These are phyloP conservation scores for Colletotrichum sp. DNA, from an alignment of 2,329 filamentous ascomycete species.

Conservation along the genomic window DNA sequence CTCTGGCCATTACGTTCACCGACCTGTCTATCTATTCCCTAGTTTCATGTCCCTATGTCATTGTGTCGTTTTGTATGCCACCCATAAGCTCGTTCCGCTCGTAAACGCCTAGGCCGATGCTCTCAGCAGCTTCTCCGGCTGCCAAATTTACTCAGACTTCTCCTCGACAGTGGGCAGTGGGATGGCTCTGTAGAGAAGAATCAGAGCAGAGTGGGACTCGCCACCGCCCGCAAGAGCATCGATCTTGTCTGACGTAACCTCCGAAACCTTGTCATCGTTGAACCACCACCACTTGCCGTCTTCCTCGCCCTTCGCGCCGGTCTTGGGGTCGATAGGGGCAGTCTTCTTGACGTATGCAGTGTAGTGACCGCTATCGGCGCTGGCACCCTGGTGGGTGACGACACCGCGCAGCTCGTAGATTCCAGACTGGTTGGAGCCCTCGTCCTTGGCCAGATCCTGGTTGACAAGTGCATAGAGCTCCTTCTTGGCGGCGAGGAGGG, in stretches of 20 bases:
- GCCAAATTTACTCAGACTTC: constrained; percentile 31
- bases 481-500: constrained; percentile 82
- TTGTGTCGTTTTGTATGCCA: constrained; percentile 13
- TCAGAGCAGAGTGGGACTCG: constrained; percentile 83
- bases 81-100: constrained; percentile 16
- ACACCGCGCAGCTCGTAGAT: constrained; percentile 94
- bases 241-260: constrained; percentile 91
- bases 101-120: constrained; percentile 20
- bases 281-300: constrained; percentile 99
- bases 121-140: background rate
- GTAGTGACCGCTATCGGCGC: constrained; percentile 97
- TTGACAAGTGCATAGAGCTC: constrained; percentile 82
- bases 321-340: constrained; percentile 72
- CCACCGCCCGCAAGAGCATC: constrained; percentile 88
- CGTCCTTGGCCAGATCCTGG: constrained; percentile 75
- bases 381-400: constrained; percentile 95
- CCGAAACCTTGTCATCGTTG: constrained; percentile 96
- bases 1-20: constrained; percentile 1
- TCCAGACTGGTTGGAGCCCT: constrained; percentile 89
- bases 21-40: constrained; percentile 13
- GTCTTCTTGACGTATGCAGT: constrained; percentile 97
- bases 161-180: constrained; percentile 66
- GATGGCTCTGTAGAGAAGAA: constrained; percentile 79
- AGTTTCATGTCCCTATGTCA: constrained; percentile 3
- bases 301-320: constrained; percentile 79